phyloP scores from a whole-genome alignment of 768 basidiomycete genomes.

The Termitomyces sp. region DNA sequence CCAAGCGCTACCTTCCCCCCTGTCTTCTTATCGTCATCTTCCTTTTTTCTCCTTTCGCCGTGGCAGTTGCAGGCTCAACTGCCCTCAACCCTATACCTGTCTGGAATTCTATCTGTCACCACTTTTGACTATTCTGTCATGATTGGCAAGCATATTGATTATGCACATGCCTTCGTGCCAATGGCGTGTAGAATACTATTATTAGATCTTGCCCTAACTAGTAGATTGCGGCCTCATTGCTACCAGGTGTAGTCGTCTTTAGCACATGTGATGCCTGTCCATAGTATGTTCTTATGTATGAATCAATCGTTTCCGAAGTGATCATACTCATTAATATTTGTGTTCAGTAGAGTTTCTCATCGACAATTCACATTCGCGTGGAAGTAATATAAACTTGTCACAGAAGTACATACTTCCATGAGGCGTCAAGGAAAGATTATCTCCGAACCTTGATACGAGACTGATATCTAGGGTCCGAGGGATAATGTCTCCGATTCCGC shows the following conservation, averaged over 20 bases:
- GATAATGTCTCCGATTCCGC: no score
- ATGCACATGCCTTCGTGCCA: constrained; percentile 3
- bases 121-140: not conserved
- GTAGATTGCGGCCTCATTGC: constrained; percentile 4
- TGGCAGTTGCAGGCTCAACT: not conserved
- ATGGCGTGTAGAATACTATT: constrained; percentile 2
- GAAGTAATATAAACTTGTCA: no score
- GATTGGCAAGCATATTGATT: constrained; percentile 6
- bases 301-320: no score
- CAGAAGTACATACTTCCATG: no score
- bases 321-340: no score
- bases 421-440: no score
- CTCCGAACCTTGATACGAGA: no score
- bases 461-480: no score
- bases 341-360: not conserved
- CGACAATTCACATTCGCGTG: no score
- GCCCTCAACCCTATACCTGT: not conserved
- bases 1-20: not conserved
- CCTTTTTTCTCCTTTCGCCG: not conserved
- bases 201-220: constrained; percentile 1
- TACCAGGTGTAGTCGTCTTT: constrained; percentile 10
- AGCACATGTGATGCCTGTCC: constrained; percentile 4
- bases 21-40: not conserved
- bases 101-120: not conserved
- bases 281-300: constrained; percentile 4